Percentiles rank a stretch among this genome's conserved stretches.
phyloP scores from a whole-genome alignment of 352 stramenopile species.

The Aphanomyces euteiches region DNA sequence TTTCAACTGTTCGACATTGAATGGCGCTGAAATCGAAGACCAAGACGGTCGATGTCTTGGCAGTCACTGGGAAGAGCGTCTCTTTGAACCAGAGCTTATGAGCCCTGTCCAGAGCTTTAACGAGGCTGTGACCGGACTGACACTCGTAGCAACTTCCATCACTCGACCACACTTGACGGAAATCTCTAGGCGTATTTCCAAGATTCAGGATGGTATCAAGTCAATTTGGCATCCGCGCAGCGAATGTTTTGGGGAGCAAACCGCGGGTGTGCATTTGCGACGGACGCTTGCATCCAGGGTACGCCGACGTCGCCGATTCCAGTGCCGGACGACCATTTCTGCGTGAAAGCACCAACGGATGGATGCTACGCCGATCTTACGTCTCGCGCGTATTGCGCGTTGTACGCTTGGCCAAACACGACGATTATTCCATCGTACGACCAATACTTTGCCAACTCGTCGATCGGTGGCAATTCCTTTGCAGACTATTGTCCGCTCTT shows the following conservation, averaged over 20 bases:
- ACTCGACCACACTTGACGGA: too few relatives aligned
- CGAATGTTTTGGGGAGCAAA: constrained; percentile 20
- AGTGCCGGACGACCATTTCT: constrained; percentile 51
- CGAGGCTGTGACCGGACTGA: constrained; percentile 8
- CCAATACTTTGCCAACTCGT: constrained; percentile 58
- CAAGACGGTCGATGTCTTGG: constrained; percentile 22
- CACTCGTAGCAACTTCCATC: neutral
- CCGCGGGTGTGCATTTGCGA: constrained; percentile 23
- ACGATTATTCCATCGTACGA: constrained; percentile 45
- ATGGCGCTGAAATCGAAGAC: constrained; percentile 33
- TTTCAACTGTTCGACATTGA: constrained; percentile 29
- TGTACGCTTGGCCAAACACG: constrained; percentile 36
- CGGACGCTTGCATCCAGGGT: neutral
- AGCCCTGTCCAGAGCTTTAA: constrained; percentile 26
- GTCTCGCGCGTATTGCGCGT: constrained; percentile 57
- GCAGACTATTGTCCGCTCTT: constrained; percentile 79
- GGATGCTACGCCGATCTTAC: constrained; percentile 65
- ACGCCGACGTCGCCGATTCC: constrained; percentile 23
- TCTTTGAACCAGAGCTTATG: constrained; percentile 31
- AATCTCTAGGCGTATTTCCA: constrained; percentile 14
- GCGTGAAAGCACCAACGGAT: constrained; percentile 52
- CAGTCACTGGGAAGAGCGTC: constrained; percentile 33
- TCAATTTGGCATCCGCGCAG: constrained; percentile 16
- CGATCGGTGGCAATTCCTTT: constrained; percentile 55
- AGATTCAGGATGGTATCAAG: constrained; percentile 32